These are phyloP conservation scores for Naganishia randhawae DNA, from an alignment of 768 basidiomycete species.

Conservation along the genomic window DNA sequence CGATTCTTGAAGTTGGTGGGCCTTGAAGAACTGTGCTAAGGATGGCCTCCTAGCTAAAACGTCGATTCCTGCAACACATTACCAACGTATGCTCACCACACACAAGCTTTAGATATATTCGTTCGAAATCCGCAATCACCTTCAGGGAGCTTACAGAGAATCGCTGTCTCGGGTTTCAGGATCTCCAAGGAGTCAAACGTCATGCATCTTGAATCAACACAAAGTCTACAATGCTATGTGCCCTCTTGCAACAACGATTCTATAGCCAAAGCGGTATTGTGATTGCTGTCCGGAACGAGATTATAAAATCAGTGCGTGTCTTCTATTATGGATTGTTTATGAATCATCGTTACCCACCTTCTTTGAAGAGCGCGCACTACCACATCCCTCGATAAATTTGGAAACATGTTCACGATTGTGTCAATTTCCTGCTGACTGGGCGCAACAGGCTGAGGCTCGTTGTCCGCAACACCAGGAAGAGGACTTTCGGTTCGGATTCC, in stretches of 20 bases:
- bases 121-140: not conserved
- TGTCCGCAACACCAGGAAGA: not conserved
- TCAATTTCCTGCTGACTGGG: slow-evolving; percentile 59
- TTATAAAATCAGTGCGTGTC: not conserved
- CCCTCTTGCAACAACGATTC: slow-evolving; percentile 63
- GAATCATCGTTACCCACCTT: slow-evolving; percentile 59
- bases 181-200: not conserved
- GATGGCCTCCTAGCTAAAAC: not conserved
- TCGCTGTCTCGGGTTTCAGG: not conserved
- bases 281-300: slow-evolving; percentile 52
- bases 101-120: not conserved
- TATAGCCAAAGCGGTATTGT: slow-evolving; percentile 75
- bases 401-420: slow-evolving; percentile 74
- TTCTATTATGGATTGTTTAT: not conserved
- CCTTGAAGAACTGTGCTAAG: not conserved
- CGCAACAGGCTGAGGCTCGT: slow-evolving; percentile 43
- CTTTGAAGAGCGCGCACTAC: slow-evolving; percentile 73
- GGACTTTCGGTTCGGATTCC: slow-evolving; percentile 22
- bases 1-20: slow-evolving; percentile 40
- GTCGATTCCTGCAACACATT: not conserved
- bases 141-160: not conserved
- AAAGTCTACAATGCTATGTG: slow-evolving; percentile 18
- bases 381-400: slow-evolving; percentile 67
- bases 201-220: not conserved
- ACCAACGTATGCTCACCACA: slow-evolving; percentile 8